A percentile compares a stretch with the other conserved stretches of the same genome.
These are phyloP conservation scores for Vitis hybrid DNA, from an alignment of 177 flowering plant species.

Conservation along the genomic window DNA sequence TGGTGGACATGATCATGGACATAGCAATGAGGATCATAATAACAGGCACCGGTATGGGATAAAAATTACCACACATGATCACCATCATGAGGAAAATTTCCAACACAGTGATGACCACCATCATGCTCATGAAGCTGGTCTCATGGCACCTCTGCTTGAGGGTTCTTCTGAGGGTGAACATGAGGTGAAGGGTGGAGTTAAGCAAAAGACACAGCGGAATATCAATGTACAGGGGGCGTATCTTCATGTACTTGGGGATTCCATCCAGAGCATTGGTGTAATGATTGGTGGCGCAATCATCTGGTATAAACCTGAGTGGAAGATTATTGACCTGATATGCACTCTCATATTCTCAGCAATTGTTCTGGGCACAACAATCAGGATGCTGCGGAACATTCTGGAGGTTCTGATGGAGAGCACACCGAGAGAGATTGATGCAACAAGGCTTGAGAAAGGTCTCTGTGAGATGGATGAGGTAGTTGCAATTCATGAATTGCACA, in stretches of 20 bases:
- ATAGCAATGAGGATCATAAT: conserved; percentile 31
- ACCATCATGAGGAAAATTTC: conserved; percentile 17
- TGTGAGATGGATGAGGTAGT: conserved; percentile 86
- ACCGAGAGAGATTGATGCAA: conserved; percentile 90
- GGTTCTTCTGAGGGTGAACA: conserved; percentile 19
- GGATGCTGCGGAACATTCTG: conserved; percentile 71
- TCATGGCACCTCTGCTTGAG: conserved; percentile 38
- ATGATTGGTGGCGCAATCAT: conserved; percentile 91
- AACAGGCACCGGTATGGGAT: conserved; percentile 2
- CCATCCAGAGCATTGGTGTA: conserved; percentile 87
- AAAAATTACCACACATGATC: background rate
- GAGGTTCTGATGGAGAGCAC: conserved; percentile 97
- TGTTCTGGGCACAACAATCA: conserved; percentile 72
- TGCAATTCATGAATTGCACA: conserved; percentile 87
- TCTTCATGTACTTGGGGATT: conserved; percentile 90
- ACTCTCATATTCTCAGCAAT: conserved; percentile 75
- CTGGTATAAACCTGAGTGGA: conserved; percentile 88
- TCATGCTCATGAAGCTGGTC: conserved; percentile 30
- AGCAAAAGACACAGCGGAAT: conserved; percentile 54
- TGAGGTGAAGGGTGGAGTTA: conserved; percentile 7
- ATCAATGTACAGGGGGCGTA: conserved; percentile 90
- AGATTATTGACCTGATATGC: conserved; percentile 78
- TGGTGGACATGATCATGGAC: conserved; percentile 29
- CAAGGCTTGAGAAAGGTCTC: conserved; percentile 73
- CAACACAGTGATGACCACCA: conserved; percentile 29